A percentile compares a stretch with the other conserved stretches of the same genome.
Conservation (phyloP, 441 rosid genomes). For the Pelargonium fulgidum region DNA sequence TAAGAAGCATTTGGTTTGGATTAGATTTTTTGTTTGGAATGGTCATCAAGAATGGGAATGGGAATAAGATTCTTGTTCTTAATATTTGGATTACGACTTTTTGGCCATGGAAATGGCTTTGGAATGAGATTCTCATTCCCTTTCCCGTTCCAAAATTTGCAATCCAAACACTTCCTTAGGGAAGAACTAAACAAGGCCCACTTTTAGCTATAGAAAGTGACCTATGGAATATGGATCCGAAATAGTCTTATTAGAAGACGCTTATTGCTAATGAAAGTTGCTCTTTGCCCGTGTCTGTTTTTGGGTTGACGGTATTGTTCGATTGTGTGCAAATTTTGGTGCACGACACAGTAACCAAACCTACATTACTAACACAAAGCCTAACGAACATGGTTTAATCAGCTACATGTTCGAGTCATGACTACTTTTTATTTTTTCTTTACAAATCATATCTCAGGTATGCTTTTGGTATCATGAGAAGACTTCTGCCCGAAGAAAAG, state of each 20-base stretch:
- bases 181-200: too few species aligned
- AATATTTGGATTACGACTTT: too few species aligned
- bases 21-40: too few species aligned
- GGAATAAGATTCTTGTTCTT: too few species aligned
- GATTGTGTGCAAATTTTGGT: neutral
- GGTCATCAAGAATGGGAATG: too few species aligned
- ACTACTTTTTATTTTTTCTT: neutral
- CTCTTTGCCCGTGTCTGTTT: neutral
- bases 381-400: neutral
- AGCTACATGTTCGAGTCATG: neutral
- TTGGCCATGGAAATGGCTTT: too few species aligned
- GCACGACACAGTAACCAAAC: neutral
- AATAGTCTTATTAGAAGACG: neutral
- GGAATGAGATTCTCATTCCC: too few species aligned
- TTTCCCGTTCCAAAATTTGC: too few species aligned
- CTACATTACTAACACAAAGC: neutral
- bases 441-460: conserved; percentile 33
- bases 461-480: conserved; percentile 53
- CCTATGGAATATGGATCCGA: neutral
- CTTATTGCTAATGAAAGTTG: neutral
- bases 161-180: too few species aligned
- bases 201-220: too few species aligned
- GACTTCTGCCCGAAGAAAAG: conserved; percentile 79
- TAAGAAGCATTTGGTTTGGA: neutral
- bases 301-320: neutral